Base-by-base conservation (phyloP, 2,329 filamentous ascomycete genomes). In the Fusarium sp. region DNA sequence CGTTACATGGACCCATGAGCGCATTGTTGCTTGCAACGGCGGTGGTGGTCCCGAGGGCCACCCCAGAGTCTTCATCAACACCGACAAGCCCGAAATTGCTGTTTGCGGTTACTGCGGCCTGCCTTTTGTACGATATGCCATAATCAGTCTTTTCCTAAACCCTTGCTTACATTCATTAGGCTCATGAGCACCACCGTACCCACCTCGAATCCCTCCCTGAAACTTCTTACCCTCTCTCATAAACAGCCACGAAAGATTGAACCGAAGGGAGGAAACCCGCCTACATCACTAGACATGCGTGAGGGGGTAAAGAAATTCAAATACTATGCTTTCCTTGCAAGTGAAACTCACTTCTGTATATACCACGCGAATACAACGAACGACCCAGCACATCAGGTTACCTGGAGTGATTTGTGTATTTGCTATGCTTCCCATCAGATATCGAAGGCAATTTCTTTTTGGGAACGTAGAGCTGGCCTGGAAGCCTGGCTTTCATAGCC, bases 61-160 rank as follows among this genome's bases (percentile, higher is more conserved):
- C 81, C 96, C 96, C 51, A 89, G 89, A 77, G 92, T 99, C 82
- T 99, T 94, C 81, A 99, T 99, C 88, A 99, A 99, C 83, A 91
- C 92, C 72, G 96, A 99, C 83, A 98, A 98, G 87, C 93, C 96
- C 45, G 90, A 98, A 85, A 97, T 99, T 76, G 89, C 89, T 81
- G 85, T 86, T 79, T 99, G 96, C 86, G 91, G 88, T 77, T 99
- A 99, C 85, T 99, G 96, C 80, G 96, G 96, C 55, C 80, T 96
- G 72, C 96, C 96, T 75, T 99, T 90, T 80, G 96, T 98, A 87
- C 79, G 94, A 82, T 56, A n/a, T 41, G n/a, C 16, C 18, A 32
- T 20, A 8, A 5, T 25, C 46, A 16, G 5, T n/a, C 8, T n/a
- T 9, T 42, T 9, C 0, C 13, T 48, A 55, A 50, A 16, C 16